Evolutionary conservation across 2,329 filamentous ascomycete species (phyloP).

Genomic region (Nothophaeocryptopus gaeumannii): DNA sequence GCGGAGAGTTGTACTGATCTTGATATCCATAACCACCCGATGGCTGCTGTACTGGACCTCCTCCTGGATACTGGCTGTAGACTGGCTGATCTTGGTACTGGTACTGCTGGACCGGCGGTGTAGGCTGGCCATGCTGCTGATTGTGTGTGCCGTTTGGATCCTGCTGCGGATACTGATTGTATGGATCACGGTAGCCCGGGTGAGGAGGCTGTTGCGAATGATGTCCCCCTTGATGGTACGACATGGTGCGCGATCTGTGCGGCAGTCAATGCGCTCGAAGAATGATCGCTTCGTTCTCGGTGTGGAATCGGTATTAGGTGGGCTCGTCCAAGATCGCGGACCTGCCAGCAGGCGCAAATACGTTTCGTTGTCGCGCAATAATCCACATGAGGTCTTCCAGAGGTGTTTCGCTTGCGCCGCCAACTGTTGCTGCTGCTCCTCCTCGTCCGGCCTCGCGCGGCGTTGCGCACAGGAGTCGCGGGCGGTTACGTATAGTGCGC

Average conservation of each 20-base stretch:
- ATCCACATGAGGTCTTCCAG: too few relatives aligned
- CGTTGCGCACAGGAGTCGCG: neutral
- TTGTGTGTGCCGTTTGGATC: slow-evolving; percentile 27
- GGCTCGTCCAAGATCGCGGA: slow-evolving; percentile 14
- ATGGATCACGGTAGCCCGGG: slow-evolving; percentile 17
- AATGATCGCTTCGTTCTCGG: neutral
- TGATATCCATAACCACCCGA: slow-evolving; percentile 21
- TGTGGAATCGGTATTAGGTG: slow-evolving; percentile 5
- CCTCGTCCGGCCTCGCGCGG: too few relatives aligned
- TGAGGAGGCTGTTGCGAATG: slow-evolving; percentile 30
- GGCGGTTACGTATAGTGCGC: neutral
- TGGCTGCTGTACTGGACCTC: slow-evolving; percentile 30
- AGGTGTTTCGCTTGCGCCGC: too few relatives aligned
- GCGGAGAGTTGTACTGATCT: slow-evolving; percentile 21
- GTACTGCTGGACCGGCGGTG: slow-evolving; percentile 9
- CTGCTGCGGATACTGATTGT: slow-evolving; percentile 14
- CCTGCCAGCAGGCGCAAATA: slow-evolving; percentile 16
- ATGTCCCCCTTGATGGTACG: slow-evolving; percentile 56
- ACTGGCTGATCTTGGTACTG: slow-evolving; percentile 27
- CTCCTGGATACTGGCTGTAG: slow-evolving; percentile 26
- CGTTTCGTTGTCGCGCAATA: neutral
- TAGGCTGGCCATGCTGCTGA: slow-evolving; percentile 23
- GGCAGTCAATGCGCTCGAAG: slow-evolving; percentile 4
- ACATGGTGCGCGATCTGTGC: slow-evolving; percentile 42
- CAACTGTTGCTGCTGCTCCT: too few relatives aligned